Evolutionary conservation across 148 eudicot species (phyloP).

Genomic region (Nyssa sinensis): DNA sequence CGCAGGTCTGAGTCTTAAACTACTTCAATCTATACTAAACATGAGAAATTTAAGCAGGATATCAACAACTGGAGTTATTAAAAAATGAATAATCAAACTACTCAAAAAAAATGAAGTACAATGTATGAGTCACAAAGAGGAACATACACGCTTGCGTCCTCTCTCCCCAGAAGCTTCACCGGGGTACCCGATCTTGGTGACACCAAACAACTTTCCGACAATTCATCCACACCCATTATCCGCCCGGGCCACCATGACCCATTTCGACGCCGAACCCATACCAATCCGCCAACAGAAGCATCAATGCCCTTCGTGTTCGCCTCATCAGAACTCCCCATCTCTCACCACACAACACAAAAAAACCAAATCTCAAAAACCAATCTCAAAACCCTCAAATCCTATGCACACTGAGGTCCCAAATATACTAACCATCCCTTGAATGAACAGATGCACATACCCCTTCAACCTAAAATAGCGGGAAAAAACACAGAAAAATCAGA

Average conservation of each 20-base stretch:
- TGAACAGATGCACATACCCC: background rate
- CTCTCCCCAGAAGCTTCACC: constrained; percentile 61
- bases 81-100: too few species aligned
- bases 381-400: background rate
- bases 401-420: background rate
- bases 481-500: background rate
- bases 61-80: too few species aligned
- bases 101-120: background rate
- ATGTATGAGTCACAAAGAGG: background rate
- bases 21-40: background rate
- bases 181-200: constrained; percentile 56
- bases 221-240: constrained; percentile 44
- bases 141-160: constrained; percentile 66
- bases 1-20: background rate
- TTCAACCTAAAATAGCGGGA: background rate
- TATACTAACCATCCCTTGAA: background rate
- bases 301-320: constrained; percentile 32
- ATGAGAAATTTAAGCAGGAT: background rate
- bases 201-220: constrained; percentile 30
- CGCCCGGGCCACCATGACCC: constrained; percentile 80
- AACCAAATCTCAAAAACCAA: background rate
- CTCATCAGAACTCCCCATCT: constrained; percentile 28
- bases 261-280: constrained; percentile 64
- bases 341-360: constrained; percentile 8
- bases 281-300: constrained; percentile 51